Evolutionary conservation across 73 alveolate genomes (phyloP).

Genomic region (Stentor roeselii): DNA sequence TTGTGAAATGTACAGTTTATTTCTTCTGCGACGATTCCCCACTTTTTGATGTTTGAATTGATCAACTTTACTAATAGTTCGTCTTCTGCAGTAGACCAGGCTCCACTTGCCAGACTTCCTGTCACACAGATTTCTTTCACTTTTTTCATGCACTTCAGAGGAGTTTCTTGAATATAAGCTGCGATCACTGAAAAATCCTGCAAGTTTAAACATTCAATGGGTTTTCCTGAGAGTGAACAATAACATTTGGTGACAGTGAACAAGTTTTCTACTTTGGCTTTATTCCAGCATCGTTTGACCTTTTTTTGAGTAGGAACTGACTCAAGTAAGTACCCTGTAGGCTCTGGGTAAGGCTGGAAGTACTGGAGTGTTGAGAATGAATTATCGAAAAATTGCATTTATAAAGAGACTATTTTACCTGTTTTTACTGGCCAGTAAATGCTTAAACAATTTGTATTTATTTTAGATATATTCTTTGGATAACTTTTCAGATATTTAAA

Average conservation of each 20-base stretch:
- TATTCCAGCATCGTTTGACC: constrained; percentile 1
- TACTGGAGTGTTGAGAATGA: too few species aligned
- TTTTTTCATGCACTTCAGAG: constrained; percentile 18
- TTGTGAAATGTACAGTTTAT: constrained; percentile 28
- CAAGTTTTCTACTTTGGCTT: constrained; percentile 6
- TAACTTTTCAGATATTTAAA: too few species aligned
- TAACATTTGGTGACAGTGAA: not conserved
- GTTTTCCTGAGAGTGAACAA: not conserved
- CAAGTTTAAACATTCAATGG: not conserved
- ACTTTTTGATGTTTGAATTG: constrained; percentile 31
- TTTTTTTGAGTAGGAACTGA: not conserved
- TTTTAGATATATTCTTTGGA: too few species aligned
- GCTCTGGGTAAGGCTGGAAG: too few species aligned
- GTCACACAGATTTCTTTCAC: not conserved
- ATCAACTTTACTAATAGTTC: constrained; percentile 28
- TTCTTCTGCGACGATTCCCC: constrained; percentile 49
- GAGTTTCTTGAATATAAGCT: not conserved
- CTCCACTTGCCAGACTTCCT: constrained; percentile 3
- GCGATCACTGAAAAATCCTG: not conserved
- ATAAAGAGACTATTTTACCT: too few species aligned
- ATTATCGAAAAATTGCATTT: too few species aligned
- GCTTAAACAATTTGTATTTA: too few species aligned
- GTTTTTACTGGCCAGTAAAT: too few species aligned
- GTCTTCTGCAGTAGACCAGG: constrained; percentile 45
- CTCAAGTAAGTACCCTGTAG: not conserved